Conservation (phyloP, 345 rosid genomes). For the Rhizophora mangle region DNA sequence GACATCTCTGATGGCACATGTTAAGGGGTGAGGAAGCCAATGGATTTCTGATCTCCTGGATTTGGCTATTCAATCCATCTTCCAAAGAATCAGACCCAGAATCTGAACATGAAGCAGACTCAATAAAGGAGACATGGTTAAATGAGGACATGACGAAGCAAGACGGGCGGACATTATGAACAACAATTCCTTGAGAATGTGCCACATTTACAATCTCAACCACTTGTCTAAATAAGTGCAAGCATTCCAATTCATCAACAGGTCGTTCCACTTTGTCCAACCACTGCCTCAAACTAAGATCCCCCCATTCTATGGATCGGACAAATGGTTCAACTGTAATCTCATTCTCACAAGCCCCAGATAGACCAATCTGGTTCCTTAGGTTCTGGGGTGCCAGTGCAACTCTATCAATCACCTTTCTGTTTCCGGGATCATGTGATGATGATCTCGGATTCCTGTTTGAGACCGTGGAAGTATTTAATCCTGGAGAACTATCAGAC, state of each 20-base stretch:
- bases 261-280: conserved; percentile 71
- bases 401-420: conserved; percentile 43
- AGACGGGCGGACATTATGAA: conserved; percentile 91
- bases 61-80: conserved; percentile 55
- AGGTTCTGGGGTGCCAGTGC: conserved; percentile 46
- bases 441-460: conserved; percentile 45
- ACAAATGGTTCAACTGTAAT: conserved; percentile 48
- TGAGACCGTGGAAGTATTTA: conserved; percentile 53
- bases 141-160: conserved; percentile 91
- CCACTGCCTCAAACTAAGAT: conserved; percentile 96
- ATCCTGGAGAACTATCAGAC: conserved; percentile 54
- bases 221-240: conserved; percentile 89
- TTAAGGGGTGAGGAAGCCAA: conserved; percentile 41
- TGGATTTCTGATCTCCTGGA: conserved; percentile 37
- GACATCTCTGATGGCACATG: conserved; percentile 33
- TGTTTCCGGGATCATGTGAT: conserved; percentile 32
- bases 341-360: conserved; percentile 55
- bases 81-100: conserved; percentile 89
- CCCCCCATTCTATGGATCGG: conserved; percentile 68
- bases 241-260: conserved; percentile 74
- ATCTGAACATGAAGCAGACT: conserved; percentile 93
- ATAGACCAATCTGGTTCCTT: conserved; percentile 47
- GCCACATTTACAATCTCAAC: conserved; percentile 80
- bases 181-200: conserved; percentile 87
- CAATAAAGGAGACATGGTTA: conserved; percentile 88